phyloP scores from a whole-genome alignment of 2,329 filamentous ascomycete species.

The Aspergillus sergii region DNA sequence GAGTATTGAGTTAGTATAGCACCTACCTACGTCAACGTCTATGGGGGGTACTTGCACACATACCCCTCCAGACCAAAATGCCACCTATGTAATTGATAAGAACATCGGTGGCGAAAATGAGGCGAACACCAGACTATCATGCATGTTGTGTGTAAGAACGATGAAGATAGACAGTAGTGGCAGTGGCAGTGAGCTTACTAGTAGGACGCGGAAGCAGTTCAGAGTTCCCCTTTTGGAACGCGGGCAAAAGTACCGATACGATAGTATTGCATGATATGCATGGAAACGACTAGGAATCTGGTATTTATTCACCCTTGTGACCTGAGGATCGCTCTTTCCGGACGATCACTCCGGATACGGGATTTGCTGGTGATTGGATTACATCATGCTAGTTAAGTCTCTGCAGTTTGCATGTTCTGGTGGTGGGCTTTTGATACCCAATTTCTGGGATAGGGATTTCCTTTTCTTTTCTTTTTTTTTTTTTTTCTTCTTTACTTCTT shows the following conservation, averaged over 20 bases:
- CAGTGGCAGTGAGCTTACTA: background rate
- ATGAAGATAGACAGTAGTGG: background rate
- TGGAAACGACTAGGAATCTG: background rate
- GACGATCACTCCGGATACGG: constrained; percentile 9
- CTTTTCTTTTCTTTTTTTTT: background rate
- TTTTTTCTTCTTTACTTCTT: too few relatives aligned
- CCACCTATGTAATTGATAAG: background rate
- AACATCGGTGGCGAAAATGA: background rate
- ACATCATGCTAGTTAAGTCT: background rate
- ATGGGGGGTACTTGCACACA: too few relatives aligned
- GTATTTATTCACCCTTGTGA: background rate
- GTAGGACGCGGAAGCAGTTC: background rate
- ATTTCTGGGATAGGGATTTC: background rate
- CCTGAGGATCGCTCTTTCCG: background rate
- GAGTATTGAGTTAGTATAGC: too few relatives aligned
- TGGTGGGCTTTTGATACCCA: background rate
- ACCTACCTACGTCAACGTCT: too few relatives aligned
- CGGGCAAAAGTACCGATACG: background rate
- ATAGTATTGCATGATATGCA: background rate
- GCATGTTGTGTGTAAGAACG: too few relatives aligned
- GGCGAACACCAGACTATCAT: too few relatives aligned
- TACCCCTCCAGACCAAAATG: too few relatives aligned
- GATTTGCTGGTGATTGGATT: background rate
- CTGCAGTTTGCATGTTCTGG: background rate
- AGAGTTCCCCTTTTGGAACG: background rate